A percentile compares a stretch with the other conserved stretches of the same genome.
Conservation (phyloP, 805 yeast species). For the Suhomyces tanzawaensis region DNA sequence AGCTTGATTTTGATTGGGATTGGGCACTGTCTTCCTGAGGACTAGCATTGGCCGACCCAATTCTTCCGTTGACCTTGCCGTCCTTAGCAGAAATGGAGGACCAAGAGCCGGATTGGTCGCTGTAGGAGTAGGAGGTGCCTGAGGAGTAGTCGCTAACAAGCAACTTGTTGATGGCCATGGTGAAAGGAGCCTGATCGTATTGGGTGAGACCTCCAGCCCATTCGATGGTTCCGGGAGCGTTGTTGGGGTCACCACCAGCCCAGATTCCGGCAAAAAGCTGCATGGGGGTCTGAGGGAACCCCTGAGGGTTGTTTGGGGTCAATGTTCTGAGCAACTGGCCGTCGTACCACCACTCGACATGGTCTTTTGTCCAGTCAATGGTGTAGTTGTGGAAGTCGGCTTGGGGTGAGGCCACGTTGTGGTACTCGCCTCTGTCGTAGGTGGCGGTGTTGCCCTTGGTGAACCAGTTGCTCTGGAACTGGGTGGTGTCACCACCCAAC, state of each 20-base stretch:
- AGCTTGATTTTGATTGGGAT: neutral
- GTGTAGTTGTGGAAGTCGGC: conserved; percentile 14
- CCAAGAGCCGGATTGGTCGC: conserved; percentile 58
- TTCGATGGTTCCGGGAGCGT: conserved; percentile 21
- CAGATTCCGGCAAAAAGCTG: conserved; percentile 34
- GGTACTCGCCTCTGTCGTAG: conserved; percentile 15
- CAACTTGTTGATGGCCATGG: conserved; percentile 19
- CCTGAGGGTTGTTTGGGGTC: conserved; percentile 11
- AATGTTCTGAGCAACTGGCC: conserved; percentile 13
- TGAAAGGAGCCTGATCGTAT: conserved; percentile 21
- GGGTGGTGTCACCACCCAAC: conserved; percentile 14
- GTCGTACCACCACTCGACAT: conserved; percentile 11
- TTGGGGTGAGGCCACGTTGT: conserved; percentile 11
- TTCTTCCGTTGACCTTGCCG: conserved; percentile 64
- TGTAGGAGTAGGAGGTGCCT: conserved; percentile 46
- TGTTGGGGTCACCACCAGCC: conserved; percentile 48
- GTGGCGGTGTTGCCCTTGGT: conserved; percentile 13
- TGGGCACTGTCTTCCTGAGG: conserved; percentile 32
- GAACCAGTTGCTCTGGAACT: conserved; percentile 16
- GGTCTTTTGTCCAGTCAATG: conserved; percentile 15
- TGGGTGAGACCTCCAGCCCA: conserved; percentile 27
- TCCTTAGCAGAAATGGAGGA: conserved; percentile 53
- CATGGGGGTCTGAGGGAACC: conserved; percentile 19
- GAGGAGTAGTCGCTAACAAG: conserved; percentile 45
- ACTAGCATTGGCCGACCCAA: conserved; percentile 38